phyloP scores from a whole-genome alignment of 768 basidiomycete species.

The Tubosaeta brunneosetosa region DNA sequence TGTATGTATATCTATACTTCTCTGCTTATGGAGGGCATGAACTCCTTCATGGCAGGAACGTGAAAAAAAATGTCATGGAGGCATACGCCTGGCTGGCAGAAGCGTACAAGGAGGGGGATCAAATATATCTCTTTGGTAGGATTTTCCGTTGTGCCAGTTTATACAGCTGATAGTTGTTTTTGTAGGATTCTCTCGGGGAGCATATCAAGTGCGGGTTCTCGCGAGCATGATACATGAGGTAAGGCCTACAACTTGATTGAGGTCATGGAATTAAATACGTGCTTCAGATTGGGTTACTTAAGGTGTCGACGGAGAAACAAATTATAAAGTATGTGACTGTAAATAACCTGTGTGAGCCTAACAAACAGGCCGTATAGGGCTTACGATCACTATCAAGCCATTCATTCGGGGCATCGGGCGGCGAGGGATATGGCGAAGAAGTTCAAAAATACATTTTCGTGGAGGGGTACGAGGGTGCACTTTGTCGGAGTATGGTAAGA shows the following conservation, averaged over 20 bases:
- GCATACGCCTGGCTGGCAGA: conserved; percentile 33
- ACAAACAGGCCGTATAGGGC: conserved; percentile 3
- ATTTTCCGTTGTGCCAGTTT: background rate
- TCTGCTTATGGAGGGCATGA: background rate
- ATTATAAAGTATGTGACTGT: too few species aligned
- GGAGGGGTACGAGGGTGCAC: too few species aligned
- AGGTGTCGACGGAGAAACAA: too few species aligned
- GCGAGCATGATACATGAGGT: conserved; percentile 28
- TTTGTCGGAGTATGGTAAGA: too few species aligned
- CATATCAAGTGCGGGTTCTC: conserved; percentile 33
- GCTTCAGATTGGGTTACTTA: too few species aligned
- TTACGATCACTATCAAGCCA: conserved; percentile 2
- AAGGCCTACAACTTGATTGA: background rate
- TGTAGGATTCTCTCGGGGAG: conserved; percentile 41
- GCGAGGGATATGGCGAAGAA: too few species aligned
- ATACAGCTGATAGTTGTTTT: background rate
- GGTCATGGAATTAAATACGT: background rate
- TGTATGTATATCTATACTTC: conserved; percentile 20
- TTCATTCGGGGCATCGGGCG: too few species aligned
- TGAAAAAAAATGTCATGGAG: conserved; percentile 31
- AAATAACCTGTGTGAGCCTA: background rate
- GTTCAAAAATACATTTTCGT: too few species aligned
- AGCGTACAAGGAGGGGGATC: conserved; percentile 29
- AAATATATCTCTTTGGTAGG: conserved; percentile 34
- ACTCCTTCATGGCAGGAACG: conserved; percentile 27